Evolutionary conservation across 176 grass and related monocot species (phyloP), one percentile per base, ranked within the genome.

Genomic region (Olyra latifolia): DNA sequence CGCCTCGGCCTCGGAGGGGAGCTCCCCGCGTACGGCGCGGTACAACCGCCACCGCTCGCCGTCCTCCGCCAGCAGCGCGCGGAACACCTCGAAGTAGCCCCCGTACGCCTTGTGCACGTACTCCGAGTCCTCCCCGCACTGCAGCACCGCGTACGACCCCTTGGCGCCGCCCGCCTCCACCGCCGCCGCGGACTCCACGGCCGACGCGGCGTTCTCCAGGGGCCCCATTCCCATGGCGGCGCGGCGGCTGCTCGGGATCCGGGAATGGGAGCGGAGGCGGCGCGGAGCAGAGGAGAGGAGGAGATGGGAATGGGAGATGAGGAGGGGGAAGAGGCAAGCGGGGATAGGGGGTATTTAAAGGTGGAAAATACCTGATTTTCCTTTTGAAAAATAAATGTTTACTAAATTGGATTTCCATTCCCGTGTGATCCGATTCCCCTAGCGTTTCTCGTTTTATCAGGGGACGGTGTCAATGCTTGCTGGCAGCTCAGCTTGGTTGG

Each of bases 51-150:
- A 98, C 10, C 75, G 61, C 72, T 98, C 95, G 24, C 85, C 95
- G 58, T 84, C 89, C 63, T 98, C 89, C 17, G 77, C 89, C 59
- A 98, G 83, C 78, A 98, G 72, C 23, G 57, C 49, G 40, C 78
- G 77, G 92, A 92, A 98, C 25, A 98, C 92, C 68, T 66, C 32
- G 78, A 94, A 94, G 89, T 98, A 98, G 1, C 95, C 95, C 16
- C 85, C 86, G 85, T 98, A 85, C 49, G 80, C 83, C 45, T 92
- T 83, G 43, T 77, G 89, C 77, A 98, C 95, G 76, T 92, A 94
- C 77, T 92, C 92, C 20, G 92, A 87, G 79, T 98, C 95, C 80
- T 94, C 95, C 2, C 92, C 95, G 85, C 95, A 98, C 73, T 94
- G 85, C 69, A 98, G 71, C 59, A 98, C 53, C 30, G 87, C 95